Base-by-base conservation (phyloP, 148 eudicot genomes). In the Vaccinium corymbosum region DNA sequence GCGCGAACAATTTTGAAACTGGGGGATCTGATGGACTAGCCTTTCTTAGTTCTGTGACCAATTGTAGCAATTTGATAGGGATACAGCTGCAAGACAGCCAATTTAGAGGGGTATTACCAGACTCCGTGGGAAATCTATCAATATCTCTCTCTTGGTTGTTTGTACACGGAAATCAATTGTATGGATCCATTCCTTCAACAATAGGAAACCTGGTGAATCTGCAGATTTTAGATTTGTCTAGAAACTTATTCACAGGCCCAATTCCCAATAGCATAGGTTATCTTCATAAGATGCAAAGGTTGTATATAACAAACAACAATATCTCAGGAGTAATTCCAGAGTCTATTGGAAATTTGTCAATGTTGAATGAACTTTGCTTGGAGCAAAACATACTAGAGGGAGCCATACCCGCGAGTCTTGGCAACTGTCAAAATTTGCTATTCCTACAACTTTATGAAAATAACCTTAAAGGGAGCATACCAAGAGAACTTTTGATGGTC, bases 11-110 rank as follows among this genome's bases (percentile, higher is more conserved):
- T n/a, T n/a, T n/a, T n/a, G n/a, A n/a, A n/a, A n/a, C n/a, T n/a
- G n/a, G n/a, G n/a, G n/a, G n/a, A n/a, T 57, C 50, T 1, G 86
- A 80, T 80, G 80, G 73, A 2, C 4, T 85, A 10, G 61, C 49
- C 0, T 57, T 80, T 61, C n/a, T 85, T 22, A 17, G 5, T 48
- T 59, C 86, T 25, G n/a, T 85, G 19, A 8, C 57, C 19, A 85
- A 85, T 48, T 85, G 86, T 74, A 85, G 83, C 72, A 20, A 56
- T 1, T n/a, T n/a, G n/a, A n/a, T n/a, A n/a, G n/a, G n/a, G n/a
- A n/a, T n/a, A n/a, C n/a, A n/a, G n/a, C n/a, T n/a, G n/a, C n/a
- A n/a, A n/a, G n/a, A n/a, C n/a, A n/a, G n/a, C n/a, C n/a, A n/a
- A n/a, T n/a, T n/a, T n/a, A n/a, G n/a, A n/a, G n/a, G n/a, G 8